Conservation (phyloP, 1,284 basidiomycete genomes). For the Fomes fomentarius region DNA sequence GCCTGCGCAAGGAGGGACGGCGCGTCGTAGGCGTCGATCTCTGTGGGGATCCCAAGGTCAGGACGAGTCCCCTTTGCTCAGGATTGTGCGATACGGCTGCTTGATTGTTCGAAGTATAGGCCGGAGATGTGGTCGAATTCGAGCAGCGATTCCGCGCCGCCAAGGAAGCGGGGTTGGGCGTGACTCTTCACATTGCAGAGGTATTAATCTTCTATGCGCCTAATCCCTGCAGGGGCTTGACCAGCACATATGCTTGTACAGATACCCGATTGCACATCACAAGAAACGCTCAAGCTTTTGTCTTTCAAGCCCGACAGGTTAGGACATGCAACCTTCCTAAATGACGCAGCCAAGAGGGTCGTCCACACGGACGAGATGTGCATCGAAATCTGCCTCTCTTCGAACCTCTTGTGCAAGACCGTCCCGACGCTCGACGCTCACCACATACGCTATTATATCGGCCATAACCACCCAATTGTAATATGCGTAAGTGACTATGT, state of each 20-base stretch:
- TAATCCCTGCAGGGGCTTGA: neutral
- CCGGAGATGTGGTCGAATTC: constrained; percentile 60
- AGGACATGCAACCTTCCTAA: constrained; percentile 83
- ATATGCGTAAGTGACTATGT: constrained; percentile 64
- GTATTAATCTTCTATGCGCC: constrained; percentile 35
- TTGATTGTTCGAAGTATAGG: constrained; percentile 32
- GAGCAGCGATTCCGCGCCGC: constrained; percentile 56
- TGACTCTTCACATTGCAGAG: constrained; percentile 85
- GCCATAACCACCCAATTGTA: constrained; percentile 65
- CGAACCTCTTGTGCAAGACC: constrained; percentile 81
- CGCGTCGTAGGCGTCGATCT: constrained; percentile 80
- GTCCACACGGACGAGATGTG: constrained; percentile 64
- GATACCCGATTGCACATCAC: constrained; percentile 52
- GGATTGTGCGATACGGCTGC: neutral
- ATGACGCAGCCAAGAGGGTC: constrained; percentile 57
- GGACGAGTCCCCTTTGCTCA: constrained; percentile 12
- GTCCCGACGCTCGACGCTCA: constrained; percentile 66
- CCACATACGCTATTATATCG: constrained; percentile 71
- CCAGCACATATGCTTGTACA: no score
- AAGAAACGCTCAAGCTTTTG: constrained; percentile 69
- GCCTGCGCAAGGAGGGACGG: constrained; percentile 56
- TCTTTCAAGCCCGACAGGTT: constrained; percentile 69
- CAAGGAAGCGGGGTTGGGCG: constrained; percentile 58
- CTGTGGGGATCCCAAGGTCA: constrained; percentile 70
- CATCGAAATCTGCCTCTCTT: constrained; percentile 82